These are phyloP conservation scores for Xylaria sp. DNA, from an alignment of 2,329 filamentous ascomycete species.

Conservation along the genomic window DNA sequence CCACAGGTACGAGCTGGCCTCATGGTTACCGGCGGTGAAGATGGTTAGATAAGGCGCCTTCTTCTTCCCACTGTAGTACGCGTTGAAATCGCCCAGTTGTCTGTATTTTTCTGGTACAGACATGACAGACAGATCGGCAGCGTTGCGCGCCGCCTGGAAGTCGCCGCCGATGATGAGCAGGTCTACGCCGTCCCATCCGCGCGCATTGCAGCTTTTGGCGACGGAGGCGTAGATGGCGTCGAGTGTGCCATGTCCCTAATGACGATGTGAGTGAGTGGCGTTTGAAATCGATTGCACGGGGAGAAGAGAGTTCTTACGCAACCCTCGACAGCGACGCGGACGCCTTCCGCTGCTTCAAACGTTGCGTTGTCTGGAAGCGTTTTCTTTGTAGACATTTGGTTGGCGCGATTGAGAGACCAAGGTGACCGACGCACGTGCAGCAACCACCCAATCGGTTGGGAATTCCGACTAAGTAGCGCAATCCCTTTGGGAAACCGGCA, in stretches of 20 bases:
- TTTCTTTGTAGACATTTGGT: neutral
- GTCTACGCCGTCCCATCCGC: conserved; percentile 85
- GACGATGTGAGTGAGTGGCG: neutral
- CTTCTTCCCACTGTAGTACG: conserved; percentile 86
- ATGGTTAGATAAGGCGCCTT: conserved; percentile 88
- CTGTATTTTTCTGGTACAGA: conserved; percentile 91
- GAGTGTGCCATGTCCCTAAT: conserved; percentile 87
- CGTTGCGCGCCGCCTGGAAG: conserved; percentile 94
- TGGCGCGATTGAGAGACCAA: neutral
- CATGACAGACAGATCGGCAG: conserved; percentile 87
- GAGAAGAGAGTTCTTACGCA: conserved; percentile 68
- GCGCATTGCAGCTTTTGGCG: conserved; percentile 72
- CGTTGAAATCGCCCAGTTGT: conserved; percentile 88
- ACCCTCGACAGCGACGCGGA: conserved; percentile 87
- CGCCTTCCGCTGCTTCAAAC: conserved; percentile 51
- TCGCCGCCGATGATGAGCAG: conserved; percentile 95
- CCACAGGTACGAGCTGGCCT: conserved; percentile 88
- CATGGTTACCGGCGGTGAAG: conserved; percentile 95
- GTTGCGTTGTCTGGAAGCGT: neutral
- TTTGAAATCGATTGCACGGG: neutral
- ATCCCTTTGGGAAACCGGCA: neutral
- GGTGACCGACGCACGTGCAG: neutral
- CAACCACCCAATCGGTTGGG: neutral
- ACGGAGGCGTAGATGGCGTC: conserved; percentile 91
- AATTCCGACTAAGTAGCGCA: neutral